Evolutionary conservation across 345 rosid genomes (phyloP).

Genomic region (Bretschneidera sinensis): DNA sequence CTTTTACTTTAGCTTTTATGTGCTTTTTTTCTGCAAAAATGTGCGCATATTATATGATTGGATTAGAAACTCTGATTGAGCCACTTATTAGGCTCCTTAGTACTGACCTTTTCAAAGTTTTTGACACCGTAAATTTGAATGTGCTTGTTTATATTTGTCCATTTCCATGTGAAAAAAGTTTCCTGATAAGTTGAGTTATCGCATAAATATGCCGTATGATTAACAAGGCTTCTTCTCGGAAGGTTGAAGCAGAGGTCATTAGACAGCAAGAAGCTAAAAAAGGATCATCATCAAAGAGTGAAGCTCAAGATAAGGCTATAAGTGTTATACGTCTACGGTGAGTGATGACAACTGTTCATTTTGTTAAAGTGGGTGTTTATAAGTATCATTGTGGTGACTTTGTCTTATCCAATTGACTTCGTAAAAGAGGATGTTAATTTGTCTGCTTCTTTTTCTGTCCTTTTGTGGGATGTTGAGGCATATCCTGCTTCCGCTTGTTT

Average conservation of each 20-base stretch:
- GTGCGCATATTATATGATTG: not conserved
- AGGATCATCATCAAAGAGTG: constrained; percentile 85
- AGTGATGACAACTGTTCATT: constrained; percentile 14
- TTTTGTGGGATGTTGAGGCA: not conserved
- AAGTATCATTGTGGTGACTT: too few relatives aligned
- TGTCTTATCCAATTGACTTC: not conserved
- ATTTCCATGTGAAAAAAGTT: constrained; percentile 10
- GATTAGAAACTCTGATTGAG: not conserved
- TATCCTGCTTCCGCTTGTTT: constrained; percentile 14
- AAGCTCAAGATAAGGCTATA: constrained; percentile 92
- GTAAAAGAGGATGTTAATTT: not conserved
- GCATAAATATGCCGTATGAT: constrained; percentile 7
- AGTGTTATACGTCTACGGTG: constrained; percentile 70
- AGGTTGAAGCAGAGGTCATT: constrained; percentile 82
- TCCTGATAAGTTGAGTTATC: constrained; percentile 8
- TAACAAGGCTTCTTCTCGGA: constrained; percentile 27
- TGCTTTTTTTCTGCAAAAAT: not conserved
- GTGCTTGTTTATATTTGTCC: not conserved
- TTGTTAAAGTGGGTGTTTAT: not conserved
- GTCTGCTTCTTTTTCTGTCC: not conserved
- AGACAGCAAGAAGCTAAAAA: constrained; percentile 62
- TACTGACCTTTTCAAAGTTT: not conserved
- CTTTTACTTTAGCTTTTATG: not conserved
- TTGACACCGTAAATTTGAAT: constrained; percentile 2
- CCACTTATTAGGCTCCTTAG: not conserved